Percentiles rank a stretch among this genome's conserved stretches.
Conservation (phyloP, 164 flowering plant genomes). For the Annona squamosa region DNA sequence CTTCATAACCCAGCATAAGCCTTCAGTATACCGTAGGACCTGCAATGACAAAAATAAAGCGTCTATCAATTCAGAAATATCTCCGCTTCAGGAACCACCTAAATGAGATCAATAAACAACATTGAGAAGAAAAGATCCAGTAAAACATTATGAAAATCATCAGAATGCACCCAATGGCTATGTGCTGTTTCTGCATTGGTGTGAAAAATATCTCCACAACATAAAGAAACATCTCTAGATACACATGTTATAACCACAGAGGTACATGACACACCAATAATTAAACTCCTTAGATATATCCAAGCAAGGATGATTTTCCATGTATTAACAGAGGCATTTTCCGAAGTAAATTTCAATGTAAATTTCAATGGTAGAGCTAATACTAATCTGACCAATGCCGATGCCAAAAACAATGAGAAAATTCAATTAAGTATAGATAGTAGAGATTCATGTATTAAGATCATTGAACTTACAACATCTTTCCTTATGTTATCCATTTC, state of each 20-base stretch:
- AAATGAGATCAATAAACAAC: not conserved
- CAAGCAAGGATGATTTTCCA: too few relatives aligned
- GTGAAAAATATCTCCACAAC: not conserved
- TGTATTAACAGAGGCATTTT: too few relatives aligned
- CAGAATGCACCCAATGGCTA: not conserved
- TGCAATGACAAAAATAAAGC: slow-evolving; percentile 15
- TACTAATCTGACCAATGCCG: not conserved
- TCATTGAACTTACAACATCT: slow-evolving; percentile 75
- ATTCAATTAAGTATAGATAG: not conserved
- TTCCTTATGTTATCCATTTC: slow-evolving; percentile 61
- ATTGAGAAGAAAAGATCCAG: not conserved
- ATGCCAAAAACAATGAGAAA: not conserved
- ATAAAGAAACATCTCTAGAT: not conserved
- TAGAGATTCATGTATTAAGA: not conserved
- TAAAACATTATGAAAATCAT: too few relatives aligned
- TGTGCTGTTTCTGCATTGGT: not conserved
- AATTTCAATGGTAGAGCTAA: not conserved
- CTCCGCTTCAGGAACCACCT: not conserved
- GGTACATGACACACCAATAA: not conserved
- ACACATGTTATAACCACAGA: not conserved
- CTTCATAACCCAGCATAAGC: slow-evolving; percentile 97
- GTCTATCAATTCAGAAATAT: not conserved
- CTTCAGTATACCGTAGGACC: slow-evolving; percentile 82
- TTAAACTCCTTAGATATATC: too few relatives aligned
- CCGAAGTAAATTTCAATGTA: too few relatives aligned